These are phyloP conservation scores for Paraconiothyrium brasiliense DNA, from an alignment of 2,329 filamentous ascomycete species.

Conservation along the genomic window DNA sequence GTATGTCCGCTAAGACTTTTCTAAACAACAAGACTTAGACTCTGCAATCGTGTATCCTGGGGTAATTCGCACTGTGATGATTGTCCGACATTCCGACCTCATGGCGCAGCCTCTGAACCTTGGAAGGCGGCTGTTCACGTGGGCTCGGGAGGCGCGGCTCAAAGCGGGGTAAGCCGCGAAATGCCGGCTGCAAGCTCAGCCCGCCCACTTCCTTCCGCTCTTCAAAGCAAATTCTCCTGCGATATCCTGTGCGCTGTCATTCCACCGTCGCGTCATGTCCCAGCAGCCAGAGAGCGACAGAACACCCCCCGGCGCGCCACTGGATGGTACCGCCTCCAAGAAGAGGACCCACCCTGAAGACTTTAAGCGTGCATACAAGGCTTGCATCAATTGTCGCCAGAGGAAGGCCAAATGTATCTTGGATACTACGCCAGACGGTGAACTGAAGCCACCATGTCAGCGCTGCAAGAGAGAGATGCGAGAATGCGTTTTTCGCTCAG, in stretches of 20 bases:
- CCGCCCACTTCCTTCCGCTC: constrained; percentile 13
- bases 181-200: neutral
- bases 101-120: neutral
- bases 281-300: constrained; percentile 10
- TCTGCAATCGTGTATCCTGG: neutral
- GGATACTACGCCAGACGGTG: constrained; percentile 52
- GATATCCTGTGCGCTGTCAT: constrained; percentile 20
- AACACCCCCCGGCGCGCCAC: constrained; percentile 2
- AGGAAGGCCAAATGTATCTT: constrained; percentile 64
- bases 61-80: neutral
- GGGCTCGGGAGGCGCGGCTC: constrained; percentile 4
- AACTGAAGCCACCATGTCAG: constrained; percentile 55
- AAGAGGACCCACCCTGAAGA: constrained; percentile 52
- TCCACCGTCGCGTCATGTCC: constrained; percentile 20
- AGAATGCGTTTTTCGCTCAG: constrained; percentile 58
- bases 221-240: constrained; percentile 19
- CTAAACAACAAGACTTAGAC: neutral
- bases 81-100: neutral
- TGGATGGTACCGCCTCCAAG: constrained; percentile 12
- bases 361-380: constrained; percentile 65
- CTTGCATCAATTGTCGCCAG: constrained; percentile 62
- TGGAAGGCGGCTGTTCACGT: constrained; percentile 3
- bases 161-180: constrained; percentile 3
- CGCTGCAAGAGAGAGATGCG: constrained; percentile 62
- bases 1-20: neutral